Evolutionary conservation across 2,329 filamentous ascomycete species (phyloP).

Genomic region (Aureobasidium sp.): DNA sequence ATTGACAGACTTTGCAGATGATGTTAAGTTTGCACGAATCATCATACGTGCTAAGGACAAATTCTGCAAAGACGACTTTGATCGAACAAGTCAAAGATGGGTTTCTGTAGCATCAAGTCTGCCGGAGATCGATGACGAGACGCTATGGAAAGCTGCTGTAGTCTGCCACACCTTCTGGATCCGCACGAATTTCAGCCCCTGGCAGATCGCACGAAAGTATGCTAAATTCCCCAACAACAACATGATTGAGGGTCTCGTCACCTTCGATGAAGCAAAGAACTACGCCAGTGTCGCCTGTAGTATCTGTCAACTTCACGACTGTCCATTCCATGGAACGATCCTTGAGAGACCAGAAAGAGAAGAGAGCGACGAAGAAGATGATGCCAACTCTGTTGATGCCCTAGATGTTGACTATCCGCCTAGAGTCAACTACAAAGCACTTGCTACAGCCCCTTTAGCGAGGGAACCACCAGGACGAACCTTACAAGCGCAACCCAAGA

Average conservation of each 20-base stretch:
- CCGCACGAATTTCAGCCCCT: constrained; percentile 30
- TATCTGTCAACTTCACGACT: constrained; percentile 27
- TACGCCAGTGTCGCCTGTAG: constrained; percentile 18
- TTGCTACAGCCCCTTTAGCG: constrained; percentile 17
- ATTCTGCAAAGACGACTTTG: constrained; percentile 29
- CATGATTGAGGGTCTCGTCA: constrained; percentile 15
- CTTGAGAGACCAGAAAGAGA: constrained; percentile 24
- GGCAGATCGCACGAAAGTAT: constrained; percentile 1
- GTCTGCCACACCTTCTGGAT: constrained; percentile 33
- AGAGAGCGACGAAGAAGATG: constrained; percentile 16
- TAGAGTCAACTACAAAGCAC: constrained; percentile 25
- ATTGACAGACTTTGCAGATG: not conserved
- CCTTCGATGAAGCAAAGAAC: constrained; percentile 1
- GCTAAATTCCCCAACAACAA: constrained; percentile 17
- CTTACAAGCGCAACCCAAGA: not conserved
- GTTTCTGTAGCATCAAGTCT: constrained; percentile 27
- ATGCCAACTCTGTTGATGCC: constrained; percentile 20
- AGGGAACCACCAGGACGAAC: not conserved
- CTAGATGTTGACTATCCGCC: constrained; percentile 28
- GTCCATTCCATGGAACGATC: constrained; percentile 37
- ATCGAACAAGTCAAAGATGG: constrained; percentile 28
- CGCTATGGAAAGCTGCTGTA: constrained; percentile 29
- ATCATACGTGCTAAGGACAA: constrained; percentile 20
- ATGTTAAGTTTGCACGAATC: not conserved
- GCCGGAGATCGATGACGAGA: constrained; percentile 20